Base-by-base conservation (phyloP, 257 asterid genomes). In the Ilex aquifolium region DNA sequence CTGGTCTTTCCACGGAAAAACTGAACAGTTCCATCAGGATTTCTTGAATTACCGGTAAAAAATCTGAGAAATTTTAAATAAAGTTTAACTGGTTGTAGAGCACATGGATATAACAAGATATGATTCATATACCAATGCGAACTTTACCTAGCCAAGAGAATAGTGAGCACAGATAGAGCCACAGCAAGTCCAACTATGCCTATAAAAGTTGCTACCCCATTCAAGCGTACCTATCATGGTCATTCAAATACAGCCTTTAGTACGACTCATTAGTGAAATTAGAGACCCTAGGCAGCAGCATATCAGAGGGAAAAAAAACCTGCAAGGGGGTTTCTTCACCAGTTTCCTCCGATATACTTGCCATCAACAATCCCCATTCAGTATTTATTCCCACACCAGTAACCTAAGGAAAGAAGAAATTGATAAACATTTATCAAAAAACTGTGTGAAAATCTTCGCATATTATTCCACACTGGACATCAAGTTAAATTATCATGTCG, bases 311-410 rank as follows among this genome's bases (percentile, higher is more conserved):
- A 46, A 46, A 46, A 46, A 49, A 49, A 74, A 92, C 98, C 99
- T 92, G 99, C 77, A 92, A 73, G 13, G 97, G 99, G 60, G 97
- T 92, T 84, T 89, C 99, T 87, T 87, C 99, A 65, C 95, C 96
- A n/a, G 66, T 89, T 76, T 92, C 99, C 82, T 92, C 97, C 63
- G 96, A 87, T 71, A 92, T 85, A 66, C 91, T 92, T 9, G 97
- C 93, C 97, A 92, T 89, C 82, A 92, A 67, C 79, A 92, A 77
- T 75, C 99, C 99, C 99, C 99, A 92, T 65, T 92, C 99, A 13
- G 99, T 92, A 74, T 87, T 89, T 48, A 92, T 79, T 69, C 99
- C 99, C 9, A 92, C 96, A 67, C 94, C 95, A 66, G 96, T 91
- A 55, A 88, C 95, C 96, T 91, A 70, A 72, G 42, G 52, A 65